Evolutionary conservation across 1,139 yeast genomes (phyloP), one percentile per base, ranked within the genome.

Genomic region (Saccharomycopsis crataegensis): DNA sequence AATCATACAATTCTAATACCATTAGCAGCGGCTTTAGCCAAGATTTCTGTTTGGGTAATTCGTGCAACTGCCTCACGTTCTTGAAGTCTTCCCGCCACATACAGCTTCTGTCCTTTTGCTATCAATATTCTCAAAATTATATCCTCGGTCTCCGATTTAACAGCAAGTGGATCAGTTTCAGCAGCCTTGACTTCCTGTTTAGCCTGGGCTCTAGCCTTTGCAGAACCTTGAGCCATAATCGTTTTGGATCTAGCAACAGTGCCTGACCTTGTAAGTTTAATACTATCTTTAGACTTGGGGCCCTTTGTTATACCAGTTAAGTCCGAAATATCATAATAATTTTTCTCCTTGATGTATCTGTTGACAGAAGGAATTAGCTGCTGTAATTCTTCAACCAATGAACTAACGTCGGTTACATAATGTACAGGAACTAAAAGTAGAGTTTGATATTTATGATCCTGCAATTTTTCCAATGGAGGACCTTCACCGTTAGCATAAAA

Each of bases 401-500:
- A 78, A 0, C 65, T 59, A 0, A 73, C 70, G n/a, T 77, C 72
- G 55, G 78, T 72, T 59, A 83, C 89, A 63, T 86, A 86, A 63
- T 80, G 81, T 1, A 78, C 82, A 1, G 91, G 89, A 16, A 86
- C 72, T 28, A 85, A 69, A 58, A 83, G 68, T 28, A 87, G 66
- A 40, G 82, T 77, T 64, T 85, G 89, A 64, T 84, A 86, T 43
- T 77, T 77, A 48, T 77, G 80, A 55, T 80, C 80, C 59, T 82
- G 83, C 62, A 88, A 69, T 9, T 78, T 80, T 59, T 78, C 82
- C 44, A 86, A 64, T 0, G 90, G 78, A 0, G 94, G 94, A 0
- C 96, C 96, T 50, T 84, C 85, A 0, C 96, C 96, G 55, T 79
- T 83, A 62, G 86, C 84, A 64, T 88, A 82, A 69, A 89, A 88